Conservation (phyloP, 306 rosid genomes). For the Cicer pinnatifidum region DNA sequence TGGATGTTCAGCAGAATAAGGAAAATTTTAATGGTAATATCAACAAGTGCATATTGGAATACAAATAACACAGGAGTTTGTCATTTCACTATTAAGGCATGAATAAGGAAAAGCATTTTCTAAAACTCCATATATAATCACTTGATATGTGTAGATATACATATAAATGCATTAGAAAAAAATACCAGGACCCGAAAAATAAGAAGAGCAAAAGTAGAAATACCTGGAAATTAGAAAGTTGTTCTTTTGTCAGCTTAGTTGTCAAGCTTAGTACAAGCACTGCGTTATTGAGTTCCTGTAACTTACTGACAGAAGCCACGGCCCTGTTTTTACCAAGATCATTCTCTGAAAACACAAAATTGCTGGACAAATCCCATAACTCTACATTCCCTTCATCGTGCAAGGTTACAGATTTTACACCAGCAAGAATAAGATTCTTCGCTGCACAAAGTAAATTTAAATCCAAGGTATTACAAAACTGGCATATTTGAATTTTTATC, state of each 20-base stretch:
- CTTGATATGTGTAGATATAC: slow-evolving; percentile 19
- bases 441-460: slow-evolving; percentile 58
- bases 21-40: no score
- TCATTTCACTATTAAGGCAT: slow-evolving; percentile 9
- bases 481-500: not conserved
- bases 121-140: slow-evolving; percentile 1
- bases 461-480: slow-evolving; percentile 18
- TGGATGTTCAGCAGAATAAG: no score
- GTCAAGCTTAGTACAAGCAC: slow-evolving; percentile 69
- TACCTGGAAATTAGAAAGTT: slow-evolving; percentile 83
- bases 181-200: slow-evolving; percentile 3
- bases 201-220: not conserved
- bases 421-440: slow-evolving; percentile 92
- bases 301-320: slow-evolving; percentile 72
- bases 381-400: slow-evolving; percentile 86
- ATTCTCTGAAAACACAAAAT: slow-evolving; percentile 72
- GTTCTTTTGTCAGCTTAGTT: slow-evolving; percentile 63
- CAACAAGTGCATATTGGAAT: not conserved
- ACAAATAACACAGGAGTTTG: not conserved
- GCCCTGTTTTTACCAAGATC: slow-evolving; percentile 92
- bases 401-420: slow-evolving; percentile 90
- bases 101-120: slow-evolving; percentile 11
- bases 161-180: not conserved
- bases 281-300: slow-evolving; percentile 91
- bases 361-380: slow-evolving; percentile 86